Conservation (phyloP, 306 rosid genomes). For the Gleditsia sinensis region DNA sequence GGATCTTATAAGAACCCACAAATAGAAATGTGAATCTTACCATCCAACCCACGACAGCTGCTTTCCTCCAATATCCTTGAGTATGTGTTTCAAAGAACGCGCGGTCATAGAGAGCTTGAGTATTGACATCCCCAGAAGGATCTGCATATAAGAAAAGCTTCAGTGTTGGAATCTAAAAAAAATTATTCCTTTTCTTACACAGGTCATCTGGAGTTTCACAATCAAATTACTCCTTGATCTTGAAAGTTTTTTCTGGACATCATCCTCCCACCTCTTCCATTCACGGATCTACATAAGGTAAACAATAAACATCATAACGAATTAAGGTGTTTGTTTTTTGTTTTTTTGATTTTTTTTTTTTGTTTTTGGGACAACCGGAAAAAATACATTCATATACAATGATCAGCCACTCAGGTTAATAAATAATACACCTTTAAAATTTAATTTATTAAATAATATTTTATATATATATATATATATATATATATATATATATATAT, state of each 20-base stretch:
- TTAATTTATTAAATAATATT: no score
- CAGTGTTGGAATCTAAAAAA: slow-evolving; percentile 3
- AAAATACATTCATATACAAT: no score
- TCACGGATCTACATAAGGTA: slow-evolving; percentile 48
- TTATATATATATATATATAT: no score
- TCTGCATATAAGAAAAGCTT: background rate
- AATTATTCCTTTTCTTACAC: slow-evolving; percentile 23
- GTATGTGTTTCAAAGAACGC: slow-evolving; percentile 44
- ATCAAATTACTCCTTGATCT: slow-evolving; percentile 33
- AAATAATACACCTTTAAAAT: no score
- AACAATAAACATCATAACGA: slow-evolving; percentile 32
- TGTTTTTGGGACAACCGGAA: no score
- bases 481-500: no score
- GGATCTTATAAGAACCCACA: background rate
- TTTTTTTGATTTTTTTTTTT: no score
- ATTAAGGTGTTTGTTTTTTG: no score
- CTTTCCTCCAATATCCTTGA: slow-evolving; percentile 67
- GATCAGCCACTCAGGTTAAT: no score
- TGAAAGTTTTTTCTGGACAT: background rate
- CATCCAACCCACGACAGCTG: slow-evolving; percentile 71
- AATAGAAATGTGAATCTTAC: slow-evolving; percentile 44
- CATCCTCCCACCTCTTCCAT: slow-evolving; percentile 81
- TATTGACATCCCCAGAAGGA: background rate
- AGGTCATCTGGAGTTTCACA: slow-evolving; percentile 22
- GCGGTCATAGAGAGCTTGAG: background rate